Base-by-base conservation (phyloP, 1,284 basidiomycete genomes). In the Naganishia liquefaciens region DNA sequence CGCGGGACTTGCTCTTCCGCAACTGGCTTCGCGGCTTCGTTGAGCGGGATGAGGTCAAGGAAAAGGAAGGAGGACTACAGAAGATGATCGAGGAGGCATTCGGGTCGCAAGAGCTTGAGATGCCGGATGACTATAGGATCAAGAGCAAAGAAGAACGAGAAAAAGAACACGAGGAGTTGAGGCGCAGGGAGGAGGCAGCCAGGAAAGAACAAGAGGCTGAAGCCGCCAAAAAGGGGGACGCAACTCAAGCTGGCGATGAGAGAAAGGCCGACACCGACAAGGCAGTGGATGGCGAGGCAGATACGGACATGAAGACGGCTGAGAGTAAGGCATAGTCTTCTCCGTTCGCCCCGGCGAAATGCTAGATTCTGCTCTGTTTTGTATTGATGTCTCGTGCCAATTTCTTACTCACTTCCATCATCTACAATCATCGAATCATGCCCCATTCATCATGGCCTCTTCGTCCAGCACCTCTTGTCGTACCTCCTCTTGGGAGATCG, bases 381-480 rank as follows among this genome's bases (percentile, higher is more conserved):
- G 46, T 47, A 47, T 23, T 4, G n/a, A 21, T 47, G 46, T 47
- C 21, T 23, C 46, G 25, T 47, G 46, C 11, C 46, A 25, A 23
- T 13, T 6, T 47, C 46, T 5, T 37, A 37, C 47, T 49, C 5
- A 49, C 51, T 21, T 51, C 25, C 46, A 23, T 44, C 43, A 2
- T 44, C 43, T n/a, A n/a, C n/a, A n/a, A 21, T 10, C 3, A 47
- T 5, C 5, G 13, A 44, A 15, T 44, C 43, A n/a, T 44, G 43
- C 43, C 2, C 46, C 71, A 57, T 76, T 69, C 40, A 69, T 60
- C 55, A 62, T 43, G 2, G 66, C 70, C 33, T 68, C 53, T n/a
- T 68, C 68, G 13, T 47, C 63, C 25, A 61, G 37, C 25, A 58
- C 54, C 44, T 68, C 64, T 39, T 67, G 60, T n/a, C 71, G 68